A percentile compares a stretch with the other conserved stretches of the same genome.
These are phyloP conservation scores for Leishmania turanica DNA, from an alignment of 208 protist species.

Conservation along the genomic window DNA sequence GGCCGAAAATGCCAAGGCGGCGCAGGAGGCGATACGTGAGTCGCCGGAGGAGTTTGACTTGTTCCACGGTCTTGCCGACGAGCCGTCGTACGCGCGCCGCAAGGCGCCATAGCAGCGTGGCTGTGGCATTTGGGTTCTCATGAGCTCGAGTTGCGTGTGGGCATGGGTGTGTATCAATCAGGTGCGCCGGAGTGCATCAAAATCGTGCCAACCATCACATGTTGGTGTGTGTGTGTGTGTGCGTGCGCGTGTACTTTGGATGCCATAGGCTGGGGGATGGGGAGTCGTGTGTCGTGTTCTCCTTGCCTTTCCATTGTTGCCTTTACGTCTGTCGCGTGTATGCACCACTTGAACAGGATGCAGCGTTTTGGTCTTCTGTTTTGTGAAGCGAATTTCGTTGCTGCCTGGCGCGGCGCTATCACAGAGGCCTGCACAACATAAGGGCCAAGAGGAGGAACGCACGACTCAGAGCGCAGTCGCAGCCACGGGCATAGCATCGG, in stretches of 20 bases:
- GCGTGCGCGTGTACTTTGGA: neutral
- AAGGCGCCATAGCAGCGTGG: constrained; percentile 31
- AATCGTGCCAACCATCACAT: neutral
- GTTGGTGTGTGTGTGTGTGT: neutral
- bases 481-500: neutral
- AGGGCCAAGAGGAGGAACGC: neutral
- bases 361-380: neutral
- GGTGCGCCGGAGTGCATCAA: neutral
- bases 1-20: constrained; percentile 56
- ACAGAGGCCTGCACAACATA: neutral
- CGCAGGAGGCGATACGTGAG: constrained; percentile 81
- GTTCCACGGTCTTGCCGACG: constrained; percentile 81
- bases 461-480: no score
- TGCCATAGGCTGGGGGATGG: neutral
- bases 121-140: neutral
- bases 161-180: neutral
- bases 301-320: neutral
- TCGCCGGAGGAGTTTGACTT: constrained; percentile 82
- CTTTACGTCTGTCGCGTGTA: neutral
- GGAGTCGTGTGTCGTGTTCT: neutral
- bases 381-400: neutral
- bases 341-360: neutral
- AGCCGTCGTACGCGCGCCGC: constrained; percentile 57
- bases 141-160: neutral
- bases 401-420: neutral